Evolutionary conservation across 1,139 yeast species (phyloP).

Genomic region (Suhomyces anneliseae): DNA sequence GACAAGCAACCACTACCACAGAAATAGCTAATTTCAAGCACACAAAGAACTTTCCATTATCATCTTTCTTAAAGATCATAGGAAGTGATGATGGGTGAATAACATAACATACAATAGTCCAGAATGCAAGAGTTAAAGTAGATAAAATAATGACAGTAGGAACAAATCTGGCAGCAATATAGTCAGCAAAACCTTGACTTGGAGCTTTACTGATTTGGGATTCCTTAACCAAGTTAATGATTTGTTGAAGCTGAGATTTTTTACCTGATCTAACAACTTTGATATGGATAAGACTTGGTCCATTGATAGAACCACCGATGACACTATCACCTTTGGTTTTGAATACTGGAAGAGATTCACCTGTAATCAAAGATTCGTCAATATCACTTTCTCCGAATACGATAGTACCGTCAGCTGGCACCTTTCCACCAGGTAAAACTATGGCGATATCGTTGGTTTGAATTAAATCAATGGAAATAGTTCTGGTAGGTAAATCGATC

Average conservation of each 20-base stretch:
- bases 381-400: constrained; percentile 76
- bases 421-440: constrained; percentile 79
- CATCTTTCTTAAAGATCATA: constrained; percentile 50
- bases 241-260: constrained; percentile 83
- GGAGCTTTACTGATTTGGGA: constrained; percentile 92
- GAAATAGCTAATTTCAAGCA: constrained; percentile 85
- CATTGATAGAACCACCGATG: constrained; percentile 90
- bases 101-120: constrained; percentile 51
- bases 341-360: constrained; percentile 77
- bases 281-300: constrained; percentile 70
- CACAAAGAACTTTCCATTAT: constrained; percentile 61
- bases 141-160: constrained; percentile 69
- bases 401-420: constrained; percentile 90
- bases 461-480: constrained; percentile 68
- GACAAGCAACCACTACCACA: constrained; percentile 96
- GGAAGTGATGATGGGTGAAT: constrained; percentile 46
- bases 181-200: constrained; percentile 85
- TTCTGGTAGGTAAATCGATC: constrained; percentile 19
- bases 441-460: constrained; percentile 78
- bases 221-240: constrained; percentile 80
- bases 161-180: constrained; percentile 82
- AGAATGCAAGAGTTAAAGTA: constrained; percentile 61
- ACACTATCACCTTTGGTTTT: constrained; percentile 63
- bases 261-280: constrained; percentile 71
- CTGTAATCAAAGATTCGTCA: constrained; percentile 87